These are phyloP conservation scores for Amaranthus tricolor DNA, from an alignment of 179 eudicot species.

Conservation along the genomic window DNA sequence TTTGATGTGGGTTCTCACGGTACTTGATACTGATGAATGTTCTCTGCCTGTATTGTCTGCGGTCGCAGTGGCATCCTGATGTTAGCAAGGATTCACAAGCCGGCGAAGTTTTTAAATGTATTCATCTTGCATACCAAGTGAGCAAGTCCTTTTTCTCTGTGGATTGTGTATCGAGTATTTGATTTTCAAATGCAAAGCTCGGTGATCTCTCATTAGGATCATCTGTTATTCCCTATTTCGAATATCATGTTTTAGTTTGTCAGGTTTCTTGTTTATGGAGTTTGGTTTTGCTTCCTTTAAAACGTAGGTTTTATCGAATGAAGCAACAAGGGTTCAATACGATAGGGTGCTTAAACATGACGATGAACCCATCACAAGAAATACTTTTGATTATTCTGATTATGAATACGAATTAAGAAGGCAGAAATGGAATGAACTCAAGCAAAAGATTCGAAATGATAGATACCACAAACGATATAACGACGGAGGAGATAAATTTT, in stretches of 20 bases:
- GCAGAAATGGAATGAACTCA: slow-evolving; percentile 48
- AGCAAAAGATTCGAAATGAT: slow-evolving; percentile 46
- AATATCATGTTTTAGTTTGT: background rate
- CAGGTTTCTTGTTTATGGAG: slow-evolving; percentile 1
- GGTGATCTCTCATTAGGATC: background rate
- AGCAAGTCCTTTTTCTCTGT: slow-evolving; percentile 27
- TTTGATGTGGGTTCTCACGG: background rate
- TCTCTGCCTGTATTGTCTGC: slow-evolving; percentile 7
- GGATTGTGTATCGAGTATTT: slow-evolving; percentile 10
- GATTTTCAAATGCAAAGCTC: background rate
- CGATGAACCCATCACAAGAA: slow-evolving; percentile 33
- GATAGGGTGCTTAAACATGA: slow-evolving; percentile 48
- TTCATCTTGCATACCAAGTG: slow-evolving; percentile 84
- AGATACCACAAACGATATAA: slow-evolving; percentile 38
- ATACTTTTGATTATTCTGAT: slow-evolving; percentile 33
- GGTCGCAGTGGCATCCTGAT: slow-evolving; percentile 90
- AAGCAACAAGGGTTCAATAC: slow-evolving; percentile 54
- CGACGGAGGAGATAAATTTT: slow-evolving; percentile 29
- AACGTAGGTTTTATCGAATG: slow-evolving; percentile 62
- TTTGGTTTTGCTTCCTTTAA: slow-evolving; percentile 13
- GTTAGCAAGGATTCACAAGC: slow-evolving; percentile 77
- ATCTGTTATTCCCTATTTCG: background rate
- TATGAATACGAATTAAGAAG: slow-evolving; percentile 42
- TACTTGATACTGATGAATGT: background rate
- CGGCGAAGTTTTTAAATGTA: slow-evolving; percentile 66